Percentiles rank a stretch among this genome's conserved stretches.
Evolutionary conservation across 257 asterid genomes (phyloP).

Genomic region (Salvia miltiorrhiza): DNA sequence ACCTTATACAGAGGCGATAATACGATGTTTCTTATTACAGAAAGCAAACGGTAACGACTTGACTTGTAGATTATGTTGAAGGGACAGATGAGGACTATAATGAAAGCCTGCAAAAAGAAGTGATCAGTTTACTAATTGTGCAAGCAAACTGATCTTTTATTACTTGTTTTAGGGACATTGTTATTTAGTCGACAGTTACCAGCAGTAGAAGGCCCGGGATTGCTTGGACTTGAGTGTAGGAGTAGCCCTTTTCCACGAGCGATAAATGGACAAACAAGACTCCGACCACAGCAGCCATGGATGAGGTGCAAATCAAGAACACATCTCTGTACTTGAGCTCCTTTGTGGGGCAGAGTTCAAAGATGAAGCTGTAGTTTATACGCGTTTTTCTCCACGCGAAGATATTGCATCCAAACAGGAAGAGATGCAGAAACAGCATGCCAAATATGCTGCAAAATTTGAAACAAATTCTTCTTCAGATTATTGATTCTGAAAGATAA

Average conservation of each 20-base stretch:
- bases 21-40: slow-evolving; percentile 62
- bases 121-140: not conserved
- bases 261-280: slow-evolving; percentile 66
- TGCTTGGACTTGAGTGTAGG: slow-evolving; percentile 57
- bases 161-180: not conserved
- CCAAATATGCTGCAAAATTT: slow-evolving; percentile 82
- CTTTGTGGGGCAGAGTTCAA: slow-evolving; percentile 62
- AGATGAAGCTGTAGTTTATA: slow-evolving; percentile 86
- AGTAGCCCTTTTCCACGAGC: slow-evolving; percentile 67
- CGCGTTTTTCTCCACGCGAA: slow-evolving; percentile 89
- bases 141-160: not conserved
- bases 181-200: slow-evolving; percentile 34
- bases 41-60: slow-evolving; percentile 68
- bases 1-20: slow-evolving; percentile 86
- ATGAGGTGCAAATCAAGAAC: slow-evolving; percentile 76
- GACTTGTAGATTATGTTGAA: slow-evolving; percentile 78
- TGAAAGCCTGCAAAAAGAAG: slow-evolving; percentile 42
- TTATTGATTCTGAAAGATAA: not conserved
- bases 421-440: slow-evolving; percentile 79
- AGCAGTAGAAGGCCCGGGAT: slow-evolving; percentile 73
- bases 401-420: slow-evolving; percentile 87
- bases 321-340: slow-evolving; percentile 83
- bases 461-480: not conserved
- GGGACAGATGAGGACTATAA: slow-evolving; percentile 61
- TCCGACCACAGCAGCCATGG: slow-evolving; percentile 82